Conservation (phyloP, 2,329 filamentous ascomycete species). For the Sphaerostilbella broomeana region DNA sequence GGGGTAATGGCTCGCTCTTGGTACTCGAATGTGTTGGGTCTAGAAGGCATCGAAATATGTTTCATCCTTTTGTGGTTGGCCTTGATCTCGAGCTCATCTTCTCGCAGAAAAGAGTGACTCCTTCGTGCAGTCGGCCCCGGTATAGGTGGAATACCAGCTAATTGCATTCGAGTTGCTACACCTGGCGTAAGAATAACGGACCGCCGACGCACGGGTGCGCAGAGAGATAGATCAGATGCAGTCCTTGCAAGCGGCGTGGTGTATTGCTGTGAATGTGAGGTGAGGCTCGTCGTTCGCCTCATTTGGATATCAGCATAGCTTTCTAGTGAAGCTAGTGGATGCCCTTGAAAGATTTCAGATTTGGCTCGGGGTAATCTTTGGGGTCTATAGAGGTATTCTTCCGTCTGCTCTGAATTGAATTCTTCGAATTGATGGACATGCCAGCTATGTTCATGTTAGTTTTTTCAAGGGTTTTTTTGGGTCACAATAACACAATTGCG, state of each 20-base stretch:
- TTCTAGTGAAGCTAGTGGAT: slow-evolving; percentile 4
- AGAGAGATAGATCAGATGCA: slow-evolving; percentile 41
- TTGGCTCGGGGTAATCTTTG: slow-evolving; percentile 6
- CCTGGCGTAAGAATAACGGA: slow-evolving; percentile 44
- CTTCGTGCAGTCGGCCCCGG: slow-evolving; percentile 30
- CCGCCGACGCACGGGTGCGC: slow-evolving; percentile 41
- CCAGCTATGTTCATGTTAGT: slow-evolving; percentile 6
- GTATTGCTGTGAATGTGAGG: slow-evolving; percentile 7
- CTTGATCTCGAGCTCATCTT: not conserved
- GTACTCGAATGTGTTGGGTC: slow-evolving; percentile 12
- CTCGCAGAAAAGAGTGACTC: slow-evolving; percentile 27
- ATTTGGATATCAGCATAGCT: slow-evolving; percentile 5
- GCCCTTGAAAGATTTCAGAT: slow-evolving; percentile 10
- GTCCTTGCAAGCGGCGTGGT: slow-evolving; percentile 16
- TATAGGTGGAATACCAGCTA: slow-evolving; percentile 16
- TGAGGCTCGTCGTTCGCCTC: slow-evolving; percentile 1
- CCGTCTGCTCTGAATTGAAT: slow-evolving; percentile 5
- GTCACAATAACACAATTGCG: not conserved
- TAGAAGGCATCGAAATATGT: slow-evolving; percentile 29
- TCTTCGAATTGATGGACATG: slow-evolving; percentile 10
- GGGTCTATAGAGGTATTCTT: slow-evolving; percentile 6
- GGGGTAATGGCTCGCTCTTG: slow-evolving; percentile 31
- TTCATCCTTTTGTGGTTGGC: slow-evolving; percentile 15
- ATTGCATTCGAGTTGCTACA: slow-evolving; percentile 38
- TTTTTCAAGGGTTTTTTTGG: not conserved